phyloP scores from a whole-genome alignment of 345 rosid genomes.

The Moringa oleifera region DNA sequence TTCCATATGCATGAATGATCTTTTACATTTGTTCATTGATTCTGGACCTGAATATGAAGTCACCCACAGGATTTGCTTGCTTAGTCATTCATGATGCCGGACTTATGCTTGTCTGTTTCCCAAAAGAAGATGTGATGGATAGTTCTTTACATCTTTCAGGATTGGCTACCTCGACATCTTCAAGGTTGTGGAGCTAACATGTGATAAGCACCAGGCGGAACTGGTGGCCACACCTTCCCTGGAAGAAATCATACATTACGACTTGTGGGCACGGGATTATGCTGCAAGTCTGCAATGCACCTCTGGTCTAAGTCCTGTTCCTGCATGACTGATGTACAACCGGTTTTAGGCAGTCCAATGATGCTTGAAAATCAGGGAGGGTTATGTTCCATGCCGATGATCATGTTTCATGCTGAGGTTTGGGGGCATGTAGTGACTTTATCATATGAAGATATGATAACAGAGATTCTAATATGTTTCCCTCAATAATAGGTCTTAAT shows the following conservation, averaged over 20 bases:
- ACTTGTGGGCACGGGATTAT: conserved; percentile 85
- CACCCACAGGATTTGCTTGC: not conserved
- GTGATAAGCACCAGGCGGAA: conserved; percentile 66
- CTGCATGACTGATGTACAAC: conserved; percentile 11
- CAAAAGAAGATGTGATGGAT: too few species aligned
- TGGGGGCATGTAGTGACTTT: conserved; percentile 5
- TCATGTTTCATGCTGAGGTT: not conserved
- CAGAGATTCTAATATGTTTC: not conserved
- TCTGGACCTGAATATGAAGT: not conserved
- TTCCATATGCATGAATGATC: not conserved
- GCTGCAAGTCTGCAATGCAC: conserved; percentile 47
- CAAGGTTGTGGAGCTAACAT: conserved; percentile 87
- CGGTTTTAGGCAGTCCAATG: not conserved
- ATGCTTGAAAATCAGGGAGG: not conserved
- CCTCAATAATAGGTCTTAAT: not conserved
- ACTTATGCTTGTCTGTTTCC: not conserved
- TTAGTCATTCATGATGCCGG: not conserved
- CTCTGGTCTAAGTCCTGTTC: conserved; percentile 45
- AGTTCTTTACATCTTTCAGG: conserved; percentile 36
- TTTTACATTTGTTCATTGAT: not conserved
- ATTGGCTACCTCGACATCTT: conserved; percentile 85
- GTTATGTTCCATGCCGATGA: conserved; percentile 3
- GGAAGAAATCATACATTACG: conserved; percentile 84
- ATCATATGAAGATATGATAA: not conserved
- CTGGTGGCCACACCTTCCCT: conserved; percentile 64